These are phyloP conservation scores for Aspergillus asperescens DNA, from an alignment of 495 filamentous ascomycete species.

Conservation along the genomic window DNA sequence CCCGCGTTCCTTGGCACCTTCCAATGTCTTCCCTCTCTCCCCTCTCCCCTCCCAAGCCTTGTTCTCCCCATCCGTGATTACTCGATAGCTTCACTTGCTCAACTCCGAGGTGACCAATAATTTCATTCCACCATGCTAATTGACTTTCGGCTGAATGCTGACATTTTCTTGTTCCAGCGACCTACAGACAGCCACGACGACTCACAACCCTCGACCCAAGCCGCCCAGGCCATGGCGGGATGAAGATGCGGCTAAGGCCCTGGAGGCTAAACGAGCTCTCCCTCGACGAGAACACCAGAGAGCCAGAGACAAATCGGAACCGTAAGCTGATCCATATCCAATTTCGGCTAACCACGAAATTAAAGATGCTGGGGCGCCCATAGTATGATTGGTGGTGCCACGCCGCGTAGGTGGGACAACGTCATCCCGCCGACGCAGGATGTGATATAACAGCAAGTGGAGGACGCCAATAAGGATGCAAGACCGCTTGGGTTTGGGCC, in stretches of 20 bases:
- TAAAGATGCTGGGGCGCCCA: not conserved
- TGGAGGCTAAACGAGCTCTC: not conserved
- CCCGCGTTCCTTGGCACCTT: conserved; percentile 6
- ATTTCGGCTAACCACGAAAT: conserved; percentile 8
- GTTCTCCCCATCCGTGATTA: not conserved
- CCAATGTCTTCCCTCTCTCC: not conserved
- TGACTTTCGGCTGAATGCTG: not conserved
- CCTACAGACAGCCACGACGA: not conserved
- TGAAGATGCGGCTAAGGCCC: not conserved
- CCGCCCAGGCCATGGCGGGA: not conserved
- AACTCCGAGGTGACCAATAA: not conserved
- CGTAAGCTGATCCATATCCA: conserved; percentile 5
- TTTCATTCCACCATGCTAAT: not conserved
- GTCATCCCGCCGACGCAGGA: not conserved
- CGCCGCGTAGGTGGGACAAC: not conserved
- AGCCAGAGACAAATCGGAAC: not conserved
- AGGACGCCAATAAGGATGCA: not conserved
- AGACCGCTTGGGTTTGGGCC: not conserved
- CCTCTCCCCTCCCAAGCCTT: not conserved
- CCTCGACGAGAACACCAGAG: not conserved
- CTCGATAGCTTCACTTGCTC: not conserved
- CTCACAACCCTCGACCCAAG: not conserved
- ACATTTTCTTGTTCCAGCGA: not conserved
- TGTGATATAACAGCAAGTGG: not conserved
- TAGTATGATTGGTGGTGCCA: conserved; percentile 5